Evolutionary conservation across 805 yeast species (phyloP), one percentile per base, ranked within the genome.

Genomic region (Barnettozyma californica): DNA sequence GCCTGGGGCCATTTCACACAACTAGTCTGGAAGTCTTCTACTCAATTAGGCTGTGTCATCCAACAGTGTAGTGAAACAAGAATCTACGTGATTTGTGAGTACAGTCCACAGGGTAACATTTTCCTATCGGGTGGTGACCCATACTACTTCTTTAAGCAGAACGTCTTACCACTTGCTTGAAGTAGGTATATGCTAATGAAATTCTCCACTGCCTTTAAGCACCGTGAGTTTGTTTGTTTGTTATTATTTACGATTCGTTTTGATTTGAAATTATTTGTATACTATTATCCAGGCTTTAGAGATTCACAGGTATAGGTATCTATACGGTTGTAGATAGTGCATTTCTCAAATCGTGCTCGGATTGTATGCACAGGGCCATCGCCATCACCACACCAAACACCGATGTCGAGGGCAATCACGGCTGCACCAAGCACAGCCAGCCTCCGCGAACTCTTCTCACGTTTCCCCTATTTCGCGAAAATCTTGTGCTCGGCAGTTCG

Each of bases 1-100:
- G 72, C 73, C 16, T 76, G 80, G 16, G 87, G 87, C 48, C 95
- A 86, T 63, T 86, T 86, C 70, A 84, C 92, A 14, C 92, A 86
- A 67, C 60, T 84, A 31, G 77, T 86, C 23, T 86, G 95, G 95
- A 77, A 77, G 53, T 58, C 73, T 8, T 68, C 85, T 37, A 67
- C 78, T 9, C 66, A 76, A 54, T 65, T 86, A 18, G 95, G 94
- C 44, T 86, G 95, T 72, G 88, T 51, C 31, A 52, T 56, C 3
- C 33, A 54, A 16, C 48, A 49, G 27, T 59, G 63, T 55, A 18
- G 46, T 14, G 11, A 53, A 13, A 45, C 54, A 34, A 65, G 77
- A 50, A 79, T 78, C 53, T 84, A 83, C 66, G 68, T 86, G 52
- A 80, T 84, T 50, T 86, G 94, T 73, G 84, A 83, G 62, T 86